A percentile compares a stretch with the other conserved stretches of the same genome.
Conservation (phyloP, 176 grass and related monocot species). For the Aegilops bicornis region DNA sequence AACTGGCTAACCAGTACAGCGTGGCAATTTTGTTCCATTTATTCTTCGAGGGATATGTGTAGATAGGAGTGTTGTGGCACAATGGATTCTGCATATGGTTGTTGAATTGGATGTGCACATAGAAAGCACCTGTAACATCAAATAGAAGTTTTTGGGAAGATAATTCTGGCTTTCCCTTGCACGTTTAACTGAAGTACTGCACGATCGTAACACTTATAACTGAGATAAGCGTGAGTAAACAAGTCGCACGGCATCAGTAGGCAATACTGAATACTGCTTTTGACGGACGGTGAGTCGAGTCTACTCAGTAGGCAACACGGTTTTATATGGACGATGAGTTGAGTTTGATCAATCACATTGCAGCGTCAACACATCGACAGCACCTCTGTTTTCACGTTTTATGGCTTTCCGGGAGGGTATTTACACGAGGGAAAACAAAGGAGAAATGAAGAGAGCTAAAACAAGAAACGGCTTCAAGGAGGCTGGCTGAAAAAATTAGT, state of each 20-base stretch:
- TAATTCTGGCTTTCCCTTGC: not conserved
- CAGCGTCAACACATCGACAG: not conserved
- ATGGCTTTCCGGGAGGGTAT: conserved; percentile 31
- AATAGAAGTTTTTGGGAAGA: not conserved
- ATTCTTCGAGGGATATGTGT: not conserved
- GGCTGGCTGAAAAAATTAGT: conserved; percentile 26
- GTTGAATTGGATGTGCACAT: conserved; percentile 30
- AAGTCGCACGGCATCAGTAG: no score
- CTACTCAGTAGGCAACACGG: not conserved
- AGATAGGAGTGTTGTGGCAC: not conserved
- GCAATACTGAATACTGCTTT: no score
- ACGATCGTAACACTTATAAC: no score
- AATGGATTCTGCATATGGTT: not conserved
- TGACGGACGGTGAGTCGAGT: no score
- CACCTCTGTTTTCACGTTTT: conserved; percentile 17
- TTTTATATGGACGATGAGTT: not conserved
- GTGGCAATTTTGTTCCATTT: conserved; percentile 17
- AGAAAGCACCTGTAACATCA: conserved; percentile 31
- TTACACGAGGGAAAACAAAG: conserved; percentile 27
- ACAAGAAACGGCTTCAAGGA: not conserved
- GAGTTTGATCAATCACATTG: not conserved
- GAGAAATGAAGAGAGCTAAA: conserved; percentile 14
- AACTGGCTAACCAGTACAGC: conserved; percentile 22
- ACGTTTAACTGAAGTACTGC: not conserved
- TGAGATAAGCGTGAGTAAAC: no score